phyloP scores from a whole-genome alignment of 1,139 yeast species.

The Debaryomyces fabryi region DNA sequence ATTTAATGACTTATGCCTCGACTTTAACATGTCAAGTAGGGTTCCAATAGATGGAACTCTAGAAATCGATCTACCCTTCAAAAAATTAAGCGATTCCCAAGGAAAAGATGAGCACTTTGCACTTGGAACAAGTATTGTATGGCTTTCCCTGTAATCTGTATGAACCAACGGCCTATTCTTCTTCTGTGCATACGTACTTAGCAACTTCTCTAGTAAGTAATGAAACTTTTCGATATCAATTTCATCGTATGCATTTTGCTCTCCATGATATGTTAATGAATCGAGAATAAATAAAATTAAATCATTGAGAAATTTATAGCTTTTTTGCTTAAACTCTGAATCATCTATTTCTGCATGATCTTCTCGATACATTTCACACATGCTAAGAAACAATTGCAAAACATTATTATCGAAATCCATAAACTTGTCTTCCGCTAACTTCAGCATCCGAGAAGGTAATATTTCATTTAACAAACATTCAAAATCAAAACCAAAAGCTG shows the following conservation, averaged over 20 bases:
- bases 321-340: not conserved
- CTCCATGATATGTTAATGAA: constrained; percentile 63
- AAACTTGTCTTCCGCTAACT: constrained; percentile 8
- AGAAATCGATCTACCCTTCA: constrained; percentile 60
- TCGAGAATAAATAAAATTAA: constrained; percentile 65
- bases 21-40: constrained; percentile 45
- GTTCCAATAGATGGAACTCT: constrained; percentile 70
- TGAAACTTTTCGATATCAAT: constrained; percentile 58
- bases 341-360: not conserved
- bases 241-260: constrained; percentile 63
- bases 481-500: constrained; percentile 41
- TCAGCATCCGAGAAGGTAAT: constrained; percentile 41
- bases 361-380: constrained; percentile 26
- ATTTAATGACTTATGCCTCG: constrained; percentile 7
- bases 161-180: constrained; percentile 16
- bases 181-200: constrained; percentile 39
- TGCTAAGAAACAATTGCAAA: constrained; percentile 53
- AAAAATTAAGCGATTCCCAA: constrained; percentile 78
- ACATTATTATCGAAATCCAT: constrained; percentile 53
- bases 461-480: constrained; percentile 28
- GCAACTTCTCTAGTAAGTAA: constrained; percentile 22
- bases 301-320: constrained; percentile 47
- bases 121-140: constrained; percentile 71
- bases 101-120: constrained; percentile 69
- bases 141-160: constrained; percentile 32